Percentiles rank a stretch among this genome's conserved stretches.
These are phyloP conservation scores for Coemansia asiatica DNA, from an alignment of 192 early-diverging fungal species.

Conservation along the genomic window DNA sequence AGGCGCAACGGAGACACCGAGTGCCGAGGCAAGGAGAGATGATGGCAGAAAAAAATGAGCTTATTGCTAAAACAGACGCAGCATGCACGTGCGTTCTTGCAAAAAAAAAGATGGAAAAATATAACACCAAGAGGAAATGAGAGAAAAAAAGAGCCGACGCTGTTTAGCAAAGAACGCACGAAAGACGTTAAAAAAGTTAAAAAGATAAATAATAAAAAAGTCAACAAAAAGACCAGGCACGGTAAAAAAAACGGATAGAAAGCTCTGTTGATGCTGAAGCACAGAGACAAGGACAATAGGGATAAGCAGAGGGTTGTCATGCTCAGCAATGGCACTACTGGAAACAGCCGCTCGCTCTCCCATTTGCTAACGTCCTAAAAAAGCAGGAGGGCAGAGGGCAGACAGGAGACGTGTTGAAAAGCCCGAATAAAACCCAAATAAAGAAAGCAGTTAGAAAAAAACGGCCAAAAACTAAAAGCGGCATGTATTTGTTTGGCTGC, in stretches of 20 bases:
- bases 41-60: not conserved
- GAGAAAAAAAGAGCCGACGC: not conserved
- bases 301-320: not conserved
- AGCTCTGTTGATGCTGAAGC: not conserved
- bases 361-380: not conserved
- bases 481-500: too few relatives aligned
- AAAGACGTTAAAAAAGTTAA: not conserved
- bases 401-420: not conserved
- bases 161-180: not conserved
- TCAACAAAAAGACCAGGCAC: not conserved
- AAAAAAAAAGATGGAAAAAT: not conserved
- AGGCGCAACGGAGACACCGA: not conserved
- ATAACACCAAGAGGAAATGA: not conserved
- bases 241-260: not conserved
- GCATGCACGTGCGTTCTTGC: not conserved
- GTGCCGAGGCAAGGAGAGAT: not conserved
- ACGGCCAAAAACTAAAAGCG: not conserved
- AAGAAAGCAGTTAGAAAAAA: not conserved
- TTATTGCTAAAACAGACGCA: not conserved
- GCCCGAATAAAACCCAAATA: not conserved
- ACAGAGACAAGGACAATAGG: not conserved
- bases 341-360: not conserved
- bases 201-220: conserved; percentile 1
- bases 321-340: not conserved
- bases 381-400: not conserved